phyloP scores from a whole-genome alignment of 768 basidiomycete species.

The Naganishia friedmannii region DNA sequence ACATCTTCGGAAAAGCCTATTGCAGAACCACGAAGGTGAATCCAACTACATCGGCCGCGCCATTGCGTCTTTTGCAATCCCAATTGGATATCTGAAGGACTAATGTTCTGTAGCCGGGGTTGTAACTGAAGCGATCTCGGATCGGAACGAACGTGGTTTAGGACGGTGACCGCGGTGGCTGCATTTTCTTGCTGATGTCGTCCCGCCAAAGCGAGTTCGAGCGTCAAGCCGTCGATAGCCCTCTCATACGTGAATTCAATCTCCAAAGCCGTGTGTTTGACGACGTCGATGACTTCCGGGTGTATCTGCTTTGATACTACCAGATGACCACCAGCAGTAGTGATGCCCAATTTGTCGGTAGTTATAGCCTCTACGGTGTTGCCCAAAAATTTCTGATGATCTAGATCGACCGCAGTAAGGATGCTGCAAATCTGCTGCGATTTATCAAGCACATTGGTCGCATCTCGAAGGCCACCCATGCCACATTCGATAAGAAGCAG shows the following conservation, averaged over 20 bases:
- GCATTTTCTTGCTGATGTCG: conserved; percentile 82
- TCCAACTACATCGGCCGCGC: conserved; percentile 78
- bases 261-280: neutral
- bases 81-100: conserved; percentile 55
- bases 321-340: conserved; percentile 56
- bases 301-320: conserved; percentile 50
- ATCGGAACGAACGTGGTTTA: conserved; percentile 61
- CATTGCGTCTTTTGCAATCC: conserved; percentile 68
- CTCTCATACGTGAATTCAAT: neutral
- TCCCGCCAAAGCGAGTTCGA: conserved; percentile 66
- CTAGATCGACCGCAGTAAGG: conserved; percentile 81
- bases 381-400: conserved; percentile 89
- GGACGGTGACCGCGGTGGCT: conserved; percentile 63
- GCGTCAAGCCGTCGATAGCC: conserved; percentile 5
- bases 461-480: conserved; percentile 87
- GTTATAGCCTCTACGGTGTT: conserved; percentile 70
- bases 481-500: conserved; percentile 87
- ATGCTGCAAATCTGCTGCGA: conserved; percentile 68
- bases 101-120: conserved; percentile 53
- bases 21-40: conserved; percentile 31
- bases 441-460: conserved; percentile 83
- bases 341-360: conserved; percentile 77
- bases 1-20: conserved; percentile 36
- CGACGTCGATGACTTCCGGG: conserved; percentile 58
- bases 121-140: conserved; percentile 44